Base-by-base conservation (phyloP, 371 early-diverging fungal genomes). In the Mortierella sp. region DNA sequence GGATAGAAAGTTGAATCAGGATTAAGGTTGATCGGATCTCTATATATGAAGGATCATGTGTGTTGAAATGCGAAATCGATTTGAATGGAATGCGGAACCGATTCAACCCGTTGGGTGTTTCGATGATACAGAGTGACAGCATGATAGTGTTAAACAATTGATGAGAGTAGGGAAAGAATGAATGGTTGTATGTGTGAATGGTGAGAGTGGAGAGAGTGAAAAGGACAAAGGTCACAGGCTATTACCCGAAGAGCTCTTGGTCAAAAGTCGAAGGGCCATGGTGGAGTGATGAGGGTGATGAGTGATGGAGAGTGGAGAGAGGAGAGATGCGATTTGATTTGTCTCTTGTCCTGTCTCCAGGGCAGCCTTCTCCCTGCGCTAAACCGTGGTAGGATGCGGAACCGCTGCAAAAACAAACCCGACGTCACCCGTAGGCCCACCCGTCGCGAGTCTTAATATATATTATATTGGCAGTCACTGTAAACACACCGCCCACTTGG, bases 211-310 rank as follows among this genome's bases (percentile, higher is more conserved):
- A 22, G 40, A 15, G 69, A 6, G 21, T 0, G 21, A 40, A 22
- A 41, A 19, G 68, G 32, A n/a, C 19, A 53, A 40, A 40, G 45
- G 38, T 61, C 21, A 52, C 40, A 38, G 60, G 41, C 28, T 24
- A 47, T 81, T 81, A 81, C 82, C 82, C 82, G 82, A 72, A 72
- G 82, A 71, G 82, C 82, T 81, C 82, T 81, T 81, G 76, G 82
- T 76, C 82, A 81, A 76, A 81, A 81, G 82, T 65, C 82, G 69
- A 60, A 81, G 82, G 82, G 82, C 76, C 82, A 81, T 81, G 67
- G 69, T 71, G 69, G 38, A 47, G 52, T 8, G 73, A 65, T 65
- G 68, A 45, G 74, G 22, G 72, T 58, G 70, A 59, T 38, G 65
- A 52, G 55, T 48, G 62, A 33, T 60, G 72, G 66, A 64, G 69